Conservation (phyloP, 2,329 filamentous ascomycete genomes). For the Chrysoporthe deuterocubensis region DNA sequence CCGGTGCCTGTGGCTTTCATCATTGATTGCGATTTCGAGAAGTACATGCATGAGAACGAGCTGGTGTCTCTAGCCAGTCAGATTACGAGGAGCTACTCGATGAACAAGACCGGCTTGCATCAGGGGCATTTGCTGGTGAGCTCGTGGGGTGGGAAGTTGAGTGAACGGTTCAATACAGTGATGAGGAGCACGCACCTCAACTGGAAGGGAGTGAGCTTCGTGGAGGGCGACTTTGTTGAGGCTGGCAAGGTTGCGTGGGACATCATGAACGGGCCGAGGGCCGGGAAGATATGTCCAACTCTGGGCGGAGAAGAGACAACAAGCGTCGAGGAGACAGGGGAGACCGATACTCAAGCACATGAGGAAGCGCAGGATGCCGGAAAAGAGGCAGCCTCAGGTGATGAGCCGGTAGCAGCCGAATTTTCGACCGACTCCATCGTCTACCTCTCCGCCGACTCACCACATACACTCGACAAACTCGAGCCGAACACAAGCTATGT, state of each 20-base stretch:
- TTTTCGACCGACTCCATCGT: slow-evolving; percentile 60
- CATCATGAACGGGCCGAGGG: slow-evolving; percentile 63
- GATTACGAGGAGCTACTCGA: slow-evolving; percentile 85
- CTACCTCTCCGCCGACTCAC: slow-evolving; percentile 92
- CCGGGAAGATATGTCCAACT: slow-evolving; percentile 48
- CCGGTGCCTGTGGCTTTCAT: slow-evolving; percentile 76
- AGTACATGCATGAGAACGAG: slow-evolving; percentile 87
- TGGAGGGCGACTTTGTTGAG: slow-evolving; percentile 73
- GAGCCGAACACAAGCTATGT: slow-evolving; percentile 91
- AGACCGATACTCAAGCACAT: slow-evolving; percentile 24
- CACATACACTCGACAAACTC: slow-evolving; percentile 78
- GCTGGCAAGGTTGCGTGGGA: slow-evolving; percentile 68
- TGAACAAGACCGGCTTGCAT: slow-evolving; percentile 73
- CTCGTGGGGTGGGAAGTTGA: slow-evolving; percentile 76
- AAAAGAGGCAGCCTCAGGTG: not conserved
- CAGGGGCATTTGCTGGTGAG: slow-evolving; percentile 76
- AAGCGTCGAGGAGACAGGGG: slow-evolving; percentile 33
- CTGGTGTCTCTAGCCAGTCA: slow-evolving; percentile 81
- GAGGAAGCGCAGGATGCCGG: slow-evolving; percentile 30
- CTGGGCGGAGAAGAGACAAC: slow-evolving; percentile 60
- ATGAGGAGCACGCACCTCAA: slow-evolving; percentile 71
- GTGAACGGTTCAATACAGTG: slow-evolving; percentile 77
- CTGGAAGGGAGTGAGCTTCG: slow-evolving; percentile 80
- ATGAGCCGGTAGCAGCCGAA: slow-evolving; percentile 34
- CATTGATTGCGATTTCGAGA: slow-evolving; percentile 90